Evolutionary conservation across 2,329 filamentous ascomycete species (phyloP), one percentile per base, ranked within the genome.

Genomic region (Talaromyces islandicus): DNA sequence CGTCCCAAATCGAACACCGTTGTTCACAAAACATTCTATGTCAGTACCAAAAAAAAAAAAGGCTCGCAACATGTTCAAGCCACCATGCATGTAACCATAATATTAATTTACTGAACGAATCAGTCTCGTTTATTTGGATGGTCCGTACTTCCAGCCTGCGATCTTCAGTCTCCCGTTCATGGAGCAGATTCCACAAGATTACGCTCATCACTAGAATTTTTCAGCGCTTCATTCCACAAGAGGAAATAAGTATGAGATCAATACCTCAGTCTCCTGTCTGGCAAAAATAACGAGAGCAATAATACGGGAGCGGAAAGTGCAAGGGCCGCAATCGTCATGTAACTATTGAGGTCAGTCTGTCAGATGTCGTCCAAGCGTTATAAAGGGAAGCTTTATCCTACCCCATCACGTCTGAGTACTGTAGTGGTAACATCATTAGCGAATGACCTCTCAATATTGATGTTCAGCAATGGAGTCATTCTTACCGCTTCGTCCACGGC

Each of bases 401-500:
- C 38, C 54, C 54, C 38, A 56, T 56, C n/a, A 56, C 54, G 46
- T 56, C 54, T 14, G 54, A 56, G 27, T 56, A 56, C 54, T 56
- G 21, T 30, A 56, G 46, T 14, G 14, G 17, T 6, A 14, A 43
- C 14, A 14, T 19, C 3, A 5, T 46, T 24, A 24, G 43, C 19
- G 19, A 10, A 24, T 12, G n/a, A 5, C 2, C 19, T n/a, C 19
- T 46, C 11, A 21, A 21, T 46, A 11, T 24, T 24, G 1, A 24
- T 19, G 21, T 1, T 46, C 3, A 12, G 27, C 7, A 54, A 9
- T 54, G 12, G 21, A 7, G 6, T 30, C 30, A 29, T 56, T 27
- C 66, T 62, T 59, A 71, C 69, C 52, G 77, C 77, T 21, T 69
- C 60, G 63, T 77, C 74, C n/a, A 82, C 70, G 1, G 80, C 78